Percentiles rank a stretch among this genome's conserved stretches.
phyloP scores from a whole-genome alignment of 352 stramenopile genomes.

The Globisporangium ultimum region DNA sequence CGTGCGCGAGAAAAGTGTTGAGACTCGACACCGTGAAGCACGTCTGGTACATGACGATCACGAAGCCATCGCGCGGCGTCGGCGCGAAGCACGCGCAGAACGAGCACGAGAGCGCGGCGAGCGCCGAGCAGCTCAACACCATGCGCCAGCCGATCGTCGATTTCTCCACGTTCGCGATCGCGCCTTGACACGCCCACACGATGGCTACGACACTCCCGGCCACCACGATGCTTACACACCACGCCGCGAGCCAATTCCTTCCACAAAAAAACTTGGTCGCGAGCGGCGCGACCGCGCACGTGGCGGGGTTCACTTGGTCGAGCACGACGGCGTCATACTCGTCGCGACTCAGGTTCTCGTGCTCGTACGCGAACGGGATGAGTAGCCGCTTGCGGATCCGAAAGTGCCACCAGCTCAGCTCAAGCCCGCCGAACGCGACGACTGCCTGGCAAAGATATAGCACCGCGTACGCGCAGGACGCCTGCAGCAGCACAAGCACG shows the following conservation, averaged over 20 bases:
- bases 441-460: constrained; percentile 31
- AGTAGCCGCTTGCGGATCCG: constrained; percentile 53
- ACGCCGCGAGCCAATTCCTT: constrained; percentile 13
- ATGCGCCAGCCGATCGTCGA: constrained; percentile 24
- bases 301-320: constrained; percentile 26
- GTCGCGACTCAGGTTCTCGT: constrained; percentile 12
- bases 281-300: constrained; percentile 23
- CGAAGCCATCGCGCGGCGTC: constrained; percentile 30
- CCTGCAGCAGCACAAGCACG: constrained; percentile 39
- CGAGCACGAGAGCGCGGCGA: constrained; percentile 23
- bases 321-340: constrained; percentile 21
- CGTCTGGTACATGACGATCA: constrained; percentile 45
- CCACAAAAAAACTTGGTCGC: constrained; percentile 21
- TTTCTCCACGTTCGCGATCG: constrained; percentile 10
- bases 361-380: constrained; percentile 5
- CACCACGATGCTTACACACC: constrained; percentile 10
- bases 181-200: constrained; percentile 4
- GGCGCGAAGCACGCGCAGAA: constrained; percentile 45
- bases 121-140: constrained; percentile 17
- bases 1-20: constrained; percentile 56
- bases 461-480: constrained; percentile 28
- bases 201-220: constrained; percentile 13
- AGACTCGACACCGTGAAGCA: constrained; percentile 55
- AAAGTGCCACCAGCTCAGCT: constrained; percentile 65
- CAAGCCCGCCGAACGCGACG: constrained; percentile 32